A percentile compares a stretch with the other conserved stretches of the same genome.
These are phyloP conservation scores for Biscutella auriculata DNA, from an alignment of 441 rosid species.

Conservation along the genomic window DNA sequence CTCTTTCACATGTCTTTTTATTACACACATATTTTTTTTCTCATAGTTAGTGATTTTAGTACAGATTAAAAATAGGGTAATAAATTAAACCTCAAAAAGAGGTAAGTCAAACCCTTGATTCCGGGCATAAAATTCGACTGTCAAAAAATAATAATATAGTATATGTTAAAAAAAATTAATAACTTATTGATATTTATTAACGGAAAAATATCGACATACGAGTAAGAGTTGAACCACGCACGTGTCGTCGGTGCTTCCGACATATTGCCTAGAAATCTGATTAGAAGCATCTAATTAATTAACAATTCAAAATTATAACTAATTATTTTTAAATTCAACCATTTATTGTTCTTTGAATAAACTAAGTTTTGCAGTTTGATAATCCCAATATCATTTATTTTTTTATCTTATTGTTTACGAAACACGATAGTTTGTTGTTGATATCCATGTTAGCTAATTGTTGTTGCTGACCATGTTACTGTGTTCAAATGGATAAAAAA, in stretches of 20 bases:
- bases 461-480: slow-evolving; percentile 8
- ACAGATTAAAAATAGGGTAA: background rate
- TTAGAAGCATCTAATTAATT: slow-evolving; percentile 38
- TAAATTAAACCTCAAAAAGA: background rate
- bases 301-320: slow-evolving; percentile 16
- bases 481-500: no score
- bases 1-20: slow-evolving; percentile 25
- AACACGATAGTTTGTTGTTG: slow-evolving; percentile 15
- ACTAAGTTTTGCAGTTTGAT: slow-evolving; percentile 6
- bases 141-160: background rate
- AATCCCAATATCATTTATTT: slow-evolving; percentile 19
- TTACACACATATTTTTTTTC: background rate
- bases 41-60: background rate
- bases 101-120: slow-evolving; percentile 28
- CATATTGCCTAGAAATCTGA: slow-evolving; percentile 20
- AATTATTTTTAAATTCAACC: background rate
- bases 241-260: slow-evolving; percentile 24
- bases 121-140: slow-evolving; percentile 27
- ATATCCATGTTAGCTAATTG: slow-evolving; percentile 18
- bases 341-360: slow-evolving; percentile 15
- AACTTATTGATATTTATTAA: background rate
- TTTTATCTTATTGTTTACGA: slow-evolving; percentile 10
- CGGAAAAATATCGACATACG: slow-evolving; percentile 12
- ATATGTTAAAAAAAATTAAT: background rate
- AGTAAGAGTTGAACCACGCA: slow-evolving; percentile 19